Evolutionary conservation across 768 basidiomycete genomes (phyloP), one percentile per base, ranked within the genome.

Genomic region (Auricularia sp.): DNA sequence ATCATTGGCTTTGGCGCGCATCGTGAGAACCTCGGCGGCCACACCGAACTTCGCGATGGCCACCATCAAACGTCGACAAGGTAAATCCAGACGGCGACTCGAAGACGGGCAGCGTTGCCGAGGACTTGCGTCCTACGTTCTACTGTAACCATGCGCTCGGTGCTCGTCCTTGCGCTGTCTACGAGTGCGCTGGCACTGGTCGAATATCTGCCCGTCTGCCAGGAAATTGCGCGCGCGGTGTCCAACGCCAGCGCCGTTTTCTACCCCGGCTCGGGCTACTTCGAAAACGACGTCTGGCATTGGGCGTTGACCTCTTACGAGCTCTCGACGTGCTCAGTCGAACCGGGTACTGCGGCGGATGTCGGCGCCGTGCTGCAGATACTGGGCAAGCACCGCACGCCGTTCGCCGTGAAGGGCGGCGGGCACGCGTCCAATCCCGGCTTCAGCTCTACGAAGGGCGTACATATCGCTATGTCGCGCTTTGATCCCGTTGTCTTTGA

Each of bases 381-480:
- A 37, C 7, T 69, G n/a, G 67, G 67, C n/a, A 8, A 21, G 2
- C 58, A 61, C 39, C 39, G 59, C 7, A 68, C 69, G 13, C 67
- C 70, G 16, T 70, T 70, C 64, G 70, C 65, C 10, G 61, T 76
- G 61, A 76, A 77, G 65, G 70, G 72, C 0, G 75, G 76, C 33
- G 76, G 75, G 5, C 75, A 77, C 62, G 61, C 68, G 0, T 64
- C 68, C 14, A 72, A 71, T 42, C 70, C 71, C 11, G 67, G 68
- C 2, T 77, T 76, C 65, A 75, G 72, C 51, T 76, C 75, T 4
- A 75, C 75, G 0, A 61, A 45, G 1, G 76, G 75, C 3, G 44
- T 76, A 34, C 74, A 74, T 51, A 71, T 76, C 34, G 67, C 35
- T 21, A 65, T 77, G 64, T 18, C 64, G 47, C 70, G 69, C 33